Evolutionary conservation across 2,329 filamentous ascomycete species (phyloP), one percentile per base, ranked within the genome.

Genomic region (Ceratocystis destructans): DNA sequence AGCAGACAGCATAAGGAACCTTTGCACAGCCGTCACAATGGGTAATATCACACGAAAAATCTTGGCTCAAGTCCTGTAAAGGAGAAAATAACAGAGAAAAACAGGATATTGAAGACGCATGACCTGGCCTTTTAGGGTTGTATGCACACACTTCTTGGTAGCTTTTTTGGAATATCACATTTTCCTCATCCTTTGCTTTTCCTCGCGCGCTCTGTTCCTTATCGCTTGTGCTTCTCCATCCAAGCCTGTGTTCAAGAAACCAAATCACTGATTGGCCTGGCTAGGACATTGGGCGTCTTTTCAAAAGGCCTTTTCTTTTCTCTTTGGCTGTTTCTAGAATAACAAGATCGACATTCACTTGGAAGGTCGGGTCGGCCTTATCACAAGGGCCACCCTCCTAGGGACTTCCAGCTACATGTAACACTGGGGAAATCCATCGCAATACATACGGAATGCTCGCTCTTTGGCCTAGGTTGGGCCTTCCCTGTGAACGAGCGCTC

Each of bases 291-390:
- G 53, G n/a, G 53, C 22, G 53, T 17, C 53, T 57, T 31, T 57
- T 3, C 22, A 20, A 57, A 31, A 50, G 46, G 5, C 46, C 46
- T 50, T 10, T 50, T 50, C 46, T 50, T 50, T 50, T 50, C 46
- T 50, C 46, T 50, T 57, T 33, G 12, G 53, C 20, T 28, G 53
- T 57, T 57, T 57, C 53, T 57, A 57, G 53, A 57, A 57, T 25
- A 57, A 57, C 25, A 57, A 57, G 53, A 57, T 57, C 53, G 53
- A 57, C 53, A n/a, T 22, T 57, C 25, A 31, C 25, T 5, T 31
- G 2, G 53, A 57, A 31, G 53, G 53, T 31, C 20, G 25, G 22
- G 53, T 31, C 53, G 53, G 25, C 53, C 53, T 57, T 57, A 57
- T 12, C 53, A 57, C 53, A 57, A 31, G 22, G 53, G 53, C 53